A percentile compares a stretch with the other conserved stretches of the same genome.
These are phyloP conservation scores for Elaeis oleifera DNA, from an alignment of 202 grass and related monocot species.

Conservation along the genomic window DNA sequence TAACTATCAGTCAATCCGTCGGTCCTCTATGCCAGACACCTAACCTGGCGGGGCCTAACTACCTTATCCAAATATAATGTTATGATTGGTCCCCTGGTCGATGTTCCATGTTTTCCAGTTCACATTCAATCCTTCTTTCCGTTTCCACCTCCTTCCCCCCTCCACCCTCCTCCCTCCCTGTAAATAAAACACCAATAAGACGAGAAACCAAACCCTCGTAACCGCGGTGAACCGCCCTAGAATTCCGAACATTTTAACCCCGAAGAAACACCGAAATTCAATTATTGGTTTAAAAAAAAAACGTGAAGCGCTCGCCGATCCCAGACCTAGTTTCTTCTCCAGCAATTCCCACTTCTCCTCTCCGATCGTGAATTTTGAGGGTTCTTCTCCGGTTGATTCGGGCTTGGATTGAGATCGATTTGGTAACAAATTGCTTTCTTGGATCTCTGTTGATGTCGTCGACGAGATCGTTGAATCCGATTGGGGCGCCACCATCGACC, in stretches of 20 bases:
- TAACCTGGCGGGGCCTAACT: no score
- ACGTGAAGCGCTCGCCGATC: no score
- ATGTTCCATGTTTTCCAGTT: background rate
- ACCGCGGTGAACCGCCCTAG: no score
- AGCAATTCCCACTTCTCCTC: no score
- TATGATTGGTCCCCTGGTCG: no score
- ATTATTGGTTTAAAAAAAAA: no score
- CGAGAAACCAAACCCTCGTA: background rate
- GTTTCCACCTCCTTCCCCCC: background rate
- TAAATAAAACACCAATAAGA: background rate
- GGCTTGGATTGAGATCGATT: background rate
- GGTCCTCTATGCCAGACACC: no score
- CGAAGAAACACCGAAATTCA: no score
- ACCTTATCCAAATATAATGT: no score
- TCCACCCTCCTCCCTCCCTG: background rate
- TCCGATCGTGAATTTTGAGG: background rate
- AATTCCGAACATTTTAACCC: no score
- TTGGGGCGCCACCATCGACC: conserved; percentile 9
- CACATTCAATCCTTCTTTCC: background rate
- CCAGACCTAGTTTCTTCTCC: no score
- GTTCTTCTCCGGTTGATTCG: background rate
- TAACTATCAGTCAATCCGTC: no score
- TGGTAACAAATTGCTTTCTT: background rate
- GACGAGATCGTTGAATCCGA: background rate
- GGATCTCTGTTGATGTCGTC: background rate